Evolutionary conservation across 352 stramenopile genomes (phyloP).

Genomic region (Globisporangium canariense): DNA sequence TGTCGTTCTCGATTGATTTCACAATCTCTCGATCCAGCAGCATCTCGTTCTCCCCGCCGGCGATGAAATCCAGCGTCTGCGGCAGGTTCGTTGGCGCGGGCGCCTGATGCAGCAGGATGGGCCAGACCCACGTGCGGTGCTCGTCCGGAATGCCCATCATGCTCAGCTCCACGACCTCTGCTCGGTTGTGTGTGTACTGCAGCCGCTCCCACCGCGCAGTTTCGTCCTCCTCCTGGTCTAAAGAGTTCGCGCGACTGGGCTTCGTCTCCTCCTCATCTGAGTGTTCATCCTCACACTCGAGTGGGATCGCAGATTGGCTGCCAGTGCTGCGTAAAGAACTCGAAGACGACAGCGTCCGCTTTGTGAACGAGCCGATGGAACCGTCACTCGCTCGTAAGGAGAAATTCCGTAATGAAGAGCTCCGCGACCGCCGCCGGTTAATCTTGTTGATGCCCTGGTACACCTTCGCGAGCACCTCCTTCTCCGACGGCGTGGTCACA

Average conservation of each 20-base stretch:
- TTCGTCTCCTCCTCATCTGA: conserved; percentile 19
- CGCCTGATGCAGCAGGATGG: conserved; percentile 53
- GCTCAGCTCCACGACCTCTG: conserved; percentile 39
- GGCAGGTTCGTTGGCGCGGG: conserved; percentile 34
- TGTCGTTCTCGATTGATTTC: conserved; percentile 83
- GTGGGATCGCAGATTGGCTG: conserved; percentile 28
- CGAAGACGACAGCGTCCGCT: conserved; percentile 49
- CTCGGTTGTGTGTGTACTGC: conserved; percentile 20
- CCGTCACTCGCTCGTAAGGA: conserved; percentile 39
- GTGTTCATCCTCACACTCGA: conserved; percentile 17
- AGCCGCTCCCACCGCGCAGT: conserved; percentile 43
- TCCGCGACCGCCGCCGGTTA: conserved; percentile 64
- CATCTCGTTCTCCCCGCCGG: conserved; percentile 35
- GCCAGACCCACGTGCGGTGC: conserved; percentile 70
- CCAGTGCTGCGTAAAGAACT: conserved; percentile 53
- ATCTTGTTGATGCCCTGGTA: conserved; percentile 73
- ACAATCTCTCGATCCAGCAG: conserved; percentile 62
- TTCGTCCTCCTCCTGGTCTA: conserved; percentile 21
- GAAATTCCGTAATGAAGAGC: conserved; percentile 52
- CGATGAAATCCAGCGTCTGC: conserved; percentile 18
- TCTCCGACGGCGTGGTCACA: conserved; percentile 68
- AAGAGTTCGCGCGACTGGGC: neutral
- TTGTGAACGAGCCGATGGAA: conserved; percentile 29
- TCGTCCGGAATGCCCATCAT: conserved; percentile 59
- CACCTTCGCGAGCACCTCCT: conserved; percentile 63